Percentiles rank a stretch among this genome's conserved stretches.
Evolutionary conservation across 2,329 filamentous ascomycete genomes (phyloP).

Genomic region (Ustulina deusta): DNA sequence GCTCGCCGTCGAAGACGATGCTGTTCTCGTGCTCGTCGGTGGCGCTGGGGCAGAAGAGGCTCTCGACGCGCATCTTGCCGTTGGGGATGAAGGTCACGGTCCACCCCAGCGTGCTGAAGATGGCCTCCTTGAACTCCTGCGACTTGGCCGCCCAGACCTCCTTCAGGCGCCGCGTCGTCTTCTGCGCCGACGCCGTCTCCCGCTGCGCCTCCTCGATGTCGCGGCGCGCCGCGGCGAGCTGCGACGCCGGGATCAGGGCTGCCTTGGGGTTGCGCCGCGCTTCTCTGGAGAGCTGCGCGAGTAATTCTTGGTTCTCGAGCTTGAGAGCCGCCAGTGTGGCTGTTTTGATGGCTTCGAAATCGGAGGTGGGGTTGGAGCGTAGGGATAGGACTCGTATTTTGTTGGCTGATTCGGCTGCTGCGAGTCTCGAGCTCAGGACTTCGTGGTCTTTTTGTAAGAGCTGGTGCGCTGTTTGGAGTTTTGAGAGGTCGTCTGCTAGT

Average conservation of each 20-base stretch:
- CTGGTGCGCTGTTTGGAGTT: constrained; percentile 80
- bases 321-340: constrained; percentile 81
- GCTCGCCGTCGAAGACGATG: constrained; percentile 90
- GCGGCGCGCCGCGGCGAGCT: constrained; percentile 79
- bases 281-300: constrained; percentile 74
- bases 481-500: constrained; percentile 50
- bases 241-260: constrained; percentile 79
- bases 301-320: constrained; percentile 85
- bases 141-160: constrained; percentile 94
- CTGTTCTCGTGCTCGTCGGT: constrained; percentile 77
- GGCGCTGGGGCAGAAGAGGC: constrained; percentile 80
- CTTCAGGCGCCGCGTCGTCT: constrained; percentile 85
- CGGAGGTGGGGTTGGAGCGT: constrained; percentile 90
- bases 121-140: constrained; percentile 93
- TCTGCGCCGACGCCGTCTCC: constrained; percentile 79
- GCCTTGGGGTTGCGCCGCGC: constrained; percentile 57
- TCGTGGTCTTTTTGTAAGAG: constrained; percentile 76
- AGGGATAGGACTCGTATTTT: constrained; percentile 87
- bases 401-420: constrained; percentile 71
- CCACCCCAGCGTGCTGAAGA: constrained; percentile 92
- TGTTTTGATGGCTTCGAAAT: constrained; percentile 85
- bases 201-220: constrained; percentile 79
- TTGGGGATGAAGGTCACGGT: constrained; percentile 97
- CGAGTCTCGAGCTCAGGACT: constrained; percentile 80
- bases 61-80: constrained; percentile 92